phyloP scores from a whole-genome alignment of 2,329 filamentous ascomycete genomes.

The Claviceps fusiformis region DNA sequence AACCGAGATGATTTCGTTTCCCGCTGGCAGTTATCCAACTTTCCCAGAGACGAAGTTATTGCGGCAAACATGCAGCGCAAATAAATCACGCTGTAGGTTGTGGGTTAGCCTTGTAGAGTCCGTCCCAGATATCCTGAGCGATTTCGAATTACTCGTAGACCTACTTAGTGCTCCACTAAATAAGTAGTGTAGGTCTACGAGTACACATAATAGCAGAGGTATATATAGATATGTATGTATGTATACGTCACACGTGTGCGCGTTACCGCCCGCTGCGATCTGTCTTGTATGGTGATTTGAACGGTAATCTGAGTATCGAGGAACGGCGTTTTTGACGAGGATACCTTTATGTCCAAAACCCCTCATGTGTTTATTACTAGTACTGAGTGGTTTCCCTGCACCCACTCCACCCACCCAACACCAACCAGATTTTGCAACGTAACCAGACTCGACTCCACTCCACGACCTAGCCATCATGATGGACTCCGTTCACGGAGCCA shows the following conservation, averaged over 20 bases:
- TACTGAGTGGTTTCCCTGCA: neutral
- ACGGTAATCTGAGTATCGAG: too few relatives aligned
- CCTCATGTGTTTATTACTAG: too few relatives aligned
- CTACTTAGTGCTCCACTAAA: too few relatives aligned
- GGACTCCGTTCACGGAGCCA: neutral
- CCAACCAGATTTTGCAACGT: neutral
- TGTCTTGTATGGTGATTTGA: too few relatives aligned
- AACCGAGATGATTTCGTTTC: conserved; percentile 72
- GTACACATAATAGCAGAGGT: too few relatives aligned
- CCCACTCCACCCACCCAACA: neutral
- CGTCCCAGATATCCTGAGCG: neutral
- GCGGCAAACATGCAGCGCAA: conserved; percentile 19
- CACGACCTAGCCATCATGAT: neutral
- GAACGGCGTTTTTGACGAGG: too few relatives aligned
- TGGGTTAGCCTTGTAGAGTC: neutral
- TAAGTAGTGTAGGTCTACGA: too few relatives aligned
- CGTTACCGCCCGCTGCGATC: too few relatives aligned
- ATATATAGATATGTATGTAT: neutral
- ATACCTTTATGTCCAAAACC: too few relatives aligned
- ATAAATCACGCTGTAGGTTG: neutral
- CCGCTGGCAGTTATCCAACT: conserved; percentile 60
- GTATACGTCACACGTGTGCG: neutral
- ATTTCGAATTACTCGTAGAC: neutral
- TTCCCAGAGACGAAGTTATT: conserved; percentile 31
- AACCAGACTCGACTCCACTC: neutral